Evolutionary conservation across 73 alveolate species (phyloP), one percentile per base, ranked within the genome.

Genomic region (Stentor coeruleus): DNA sequence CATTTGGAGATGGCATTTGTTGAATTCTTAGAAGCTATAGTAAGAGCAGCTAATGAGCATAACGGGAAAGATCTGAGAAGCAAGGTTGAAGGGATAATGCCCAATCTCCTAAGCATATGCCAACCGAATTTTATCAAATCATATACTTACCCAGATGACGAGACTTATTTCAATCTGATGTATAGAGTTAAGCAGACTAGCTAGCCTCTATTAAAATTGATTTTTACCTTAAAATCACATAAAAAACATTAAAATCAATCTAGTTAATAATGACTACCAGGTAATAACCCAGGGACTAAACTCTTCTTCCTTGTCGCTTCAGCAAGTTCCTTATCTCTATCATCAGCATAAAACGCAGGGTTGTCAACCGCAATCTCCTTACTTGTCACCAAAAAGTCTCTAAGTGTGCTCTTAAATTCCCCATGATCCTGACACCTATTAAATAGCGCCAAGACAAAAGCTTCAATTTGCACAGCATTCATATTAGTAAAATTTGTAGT

Each of bases 281-380:
- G n/a, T n/a, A 87, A n/a, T 3, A 93, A 85, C 0, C 93, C 96
- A 75, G 98, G 98, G 3, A 93, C 85, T 55, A 90, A 88, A 33
- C 87, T 59, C 82, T 92, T 91, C 85, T 91, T 93, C 82, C 77
- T 82, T 73, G 84, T 81, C 14, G 98, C 96, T 74, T 89, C 89
- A 59, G 91, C 95, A 6, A 93, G 49, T 83, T 92, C 97, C 77
- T 87, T 92, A 81, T 90, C 88, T 83, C 85, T 94, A 83, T 92
- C 97, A 84, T 90, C 97, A 58, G 49, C 88, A 89, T 94, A 94
- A 58, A 94, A 84, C 0, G 93, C 97, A 38, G 91, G 97, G 81
- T 94, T 86, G 76, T 86, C 86, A 76, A 93, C 95, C 15, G 92
- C 84, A 81, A 90, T 92, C 39, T 87, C 85, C 86, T 94, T 94